phyloP scores from a whole-genome alignment of 441 rosid species.

The Breynia disticha region DNA sequence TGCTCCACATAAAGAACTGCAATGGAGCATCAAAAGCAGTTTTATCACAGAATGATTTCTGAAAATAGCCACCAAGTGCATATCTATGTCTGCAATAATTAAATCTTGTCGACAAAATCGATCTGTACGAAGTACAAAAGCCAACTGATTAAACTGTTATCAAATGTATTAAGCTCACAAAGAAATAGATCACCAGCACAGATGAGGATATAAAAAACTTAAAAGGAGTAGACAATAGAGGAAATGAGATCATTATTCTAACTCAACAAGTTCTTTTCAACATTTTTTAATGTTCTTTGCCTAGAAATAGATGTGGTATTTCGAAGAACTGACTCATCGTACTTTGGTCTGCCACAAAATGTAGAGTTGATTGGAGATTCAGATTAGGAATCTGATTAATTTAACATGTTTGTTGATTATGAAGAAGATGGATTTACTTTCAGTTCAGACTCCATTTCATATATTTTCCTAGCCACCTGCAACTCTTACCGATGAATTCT shows the following conservation, averaged over 20 bases:
- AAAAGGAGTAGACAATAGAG: slow-evolving; percentile 10
- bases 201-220: not conserved
- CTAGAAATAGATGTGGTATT: slow-evolving; percentile 18
- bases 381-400: slow-evolving; percentile 18
- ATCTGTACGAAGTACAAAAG: slow-evolving; percentile 26
- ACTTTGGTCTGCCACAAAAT: slow-evolving; percentile 24
- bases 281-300: not conserved
- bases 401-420: slow-evolving; percentile 21
- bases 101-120: slow-evolving; percentile 16
- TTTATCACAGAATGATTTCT: not conserved
- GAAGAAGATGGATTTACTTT: slow-evolving; percentile 26
- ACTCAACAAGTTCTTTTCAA: too few relatives aligned
- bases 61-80: not conserved
- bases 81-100: not conserved
- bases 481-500: slow-evolving; percentile 25
- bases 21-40: too few relatives aligned
- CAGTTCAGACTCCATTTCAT: slow-evolving; percentile 18
- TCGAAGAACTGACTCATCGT: slow-evolving; percentile 19
- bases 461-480: slow-evolving; percentile 19
- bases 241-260: slow-evolving; percentile 4
- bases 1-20: too few relatives aligned
- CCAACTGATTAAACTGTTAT: slow-evolving; percentile 14
- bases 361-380: slow-evolving; percentile 23
- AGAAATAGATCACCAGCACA: slow-evolving; percentile 16
- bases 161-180: slow-evolving; percentile 20